A percentile compares a stretch with the other conserved stretches of the same genome.
phyloP scores from a whole-genome alignment of 78 protist species.

The Tieghemostelium lacteum region DNA sequence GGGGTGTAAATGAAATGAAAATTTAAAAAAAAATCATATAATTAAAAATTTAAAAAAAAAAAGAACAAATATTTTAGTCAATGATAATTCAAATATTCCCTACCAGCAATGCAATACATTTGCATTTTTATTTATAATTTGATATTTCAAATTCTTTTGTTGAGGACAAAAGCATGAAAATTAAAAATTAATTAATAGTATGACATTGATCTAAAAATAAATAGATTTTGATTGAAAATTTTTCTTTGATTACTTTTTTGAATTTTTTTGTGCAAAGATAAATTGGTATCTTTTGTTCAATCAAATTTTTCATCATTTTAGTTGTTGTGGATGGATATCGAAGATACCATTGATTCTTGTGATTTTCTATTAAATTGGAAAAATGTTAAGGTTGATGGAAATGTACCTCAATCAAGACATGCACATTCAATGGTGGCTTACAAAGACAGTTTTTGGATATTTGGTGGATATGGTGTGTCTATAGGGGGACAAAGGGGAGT shows the following conservation, averaged over 20 bases:
- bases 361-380: neutral
- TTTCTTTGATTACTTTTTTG: too few species aligned
- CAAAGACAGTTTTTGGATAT: slow-evolving; percentile 2
- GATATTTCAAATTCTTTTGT: neutral
- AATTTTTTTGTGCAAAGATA: too few species aligned
- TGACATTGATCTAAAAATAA: neutral
- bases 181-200: too few species aligned
- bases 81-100: neutral
- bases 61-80: too few species aligned
- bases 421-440: slow-evolving; percentile 1
- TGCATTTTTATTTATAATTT: neutral
- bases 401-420: slow-evolving; percentile 16
- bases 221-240: too few species aligned
- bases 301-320: neutral
- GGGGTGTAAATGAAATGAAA: neutral
- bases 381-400: neutral
- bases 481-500: too few species aligned
- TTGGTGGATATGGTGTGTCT: slow-evolving; percentile 57
- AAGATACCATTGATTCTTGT: neutral
- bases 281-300: too few species aligned
- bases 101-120: neutral
- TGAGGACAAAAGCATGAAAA: too few species aligned
- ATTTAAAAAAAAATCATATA: neutral
- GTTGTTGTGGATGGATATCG: neutral
- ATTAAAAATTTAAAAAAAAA: too few species aligned